These are phyloP conservation scores for Tylopilus subfusipes DNA, from an alignment of 768 basidiomycete species.

Conservation along the genomic window DNA sequence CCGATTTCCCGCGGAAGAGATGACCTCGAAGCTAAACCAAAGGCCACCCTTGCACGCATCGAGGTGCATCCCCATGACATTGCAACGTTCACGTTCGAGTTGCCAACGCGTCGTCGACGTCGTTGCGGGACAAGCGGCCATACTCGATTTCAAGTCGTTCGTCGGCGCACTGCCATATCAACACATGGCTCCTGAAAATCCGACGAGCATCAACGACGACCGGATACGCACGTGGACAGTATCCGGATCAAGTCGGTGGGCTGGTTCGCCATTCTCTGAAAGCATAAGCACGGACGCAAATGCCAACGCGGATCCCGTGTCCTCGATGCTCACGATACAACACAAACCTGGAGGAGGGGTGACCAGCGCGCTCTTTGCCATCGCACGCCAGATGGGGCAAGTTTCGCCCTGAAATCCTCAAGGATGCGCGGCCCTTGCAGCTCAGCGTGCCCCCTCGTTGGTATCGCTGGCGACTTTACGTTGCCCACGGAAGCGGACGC, in stretches of 20 bases:
- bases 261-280: neutral
- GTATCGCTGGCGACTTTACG: conserved; percentile 52
- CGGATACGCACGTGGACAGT: conserved; percentile 66
- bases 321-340: conserved; percentile 52
- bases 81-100: conserved; percentile 53
- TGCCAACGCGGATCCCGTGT: neutral
- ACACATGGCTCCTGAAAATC: conserved; percentile 52
- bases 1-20: conserved; percentile 51
- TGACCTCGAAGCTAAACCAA: conserved; percentile 19
- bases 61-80: conserved; percentile 44
- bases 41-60: conserved; percentile 34
- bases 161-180: conserved; percentile 47
- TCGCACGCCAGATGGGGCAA: conserved; percentile 43
- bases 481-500: conserved; percentile 21
- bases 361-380: conserved; percentile 50
- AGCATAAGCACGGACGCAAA: neutral
- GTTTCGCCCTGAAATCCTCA: conserved; percentile 39
- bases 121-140: conserved; percentile 48
- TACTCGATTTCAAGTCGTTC: conserved; percentile 52
- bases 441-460: conserved; percentile 45
- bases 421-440: conserved; percentile 37
- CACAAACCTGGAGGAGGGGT: conserved; percentile 52
- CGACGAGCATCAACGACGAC: conserved; percentile 57
- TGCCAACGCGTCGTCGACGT: conserved; percentile 34
- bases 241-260: conserved; percentile 33